Base-by-base conservation (phyloP, 352 stramenopile genomes). In the Pythium rhizo-oryzae region DNA sequence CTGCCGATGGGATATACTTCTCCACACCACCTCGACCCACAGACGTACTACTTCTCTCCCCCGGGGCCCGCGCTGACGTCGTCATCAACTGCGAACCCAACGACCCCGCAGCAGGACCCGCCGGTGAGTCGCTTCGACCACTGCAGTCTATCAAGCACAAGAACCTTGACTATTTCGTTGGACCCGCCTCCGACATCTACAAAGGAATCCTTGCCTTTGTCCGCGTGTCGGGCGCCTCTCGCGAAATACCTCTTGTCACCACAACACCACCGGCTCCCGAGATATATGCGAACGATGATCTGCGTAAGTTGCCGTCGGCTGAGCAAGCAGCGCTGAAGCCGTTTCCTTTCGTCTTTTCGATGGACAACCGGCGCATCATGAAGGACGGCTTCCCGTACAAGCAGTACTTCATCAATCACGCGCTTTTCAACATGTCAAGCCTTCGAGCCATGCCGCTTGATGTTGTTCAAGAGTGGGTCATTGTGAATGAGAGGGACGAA, bases 331-430 rank as follows among this genome's bases (percentile, higher is more conserved):
- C 75, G 24, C 53, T 67, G 0, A 28, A 75, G 19, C 74, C 79
- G 49, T 89, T 89, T 63, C 56, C 59, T 54, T 89, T 89, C 47
- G 76, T 82, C 60, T 91, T 88, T 64, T 80, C 82, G 0, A 87
- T 88, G 81, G 76, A 75, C 52, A 69, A 68, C 24, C 63, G 63
- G 21, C 70, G 66, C 25, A 19, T 54, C 9, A 53, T 78, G 67
- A 82, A 82, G 46, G 83, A 93, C 57, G 87, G 82, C 0, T 85
- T 89, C 60, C 71, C 68, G 65, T 93, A 93, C 79, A 90, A 87
- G 58, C 67, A 80, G 46, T 93, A 92, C 73, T 85, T 78, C 43
- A 84, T 96, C 62, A 93, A 95, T 71, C 75, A 81, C 58, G 65
- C 77, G 59, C 61, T 76, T 11, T 92, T 91, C 51, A 70, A 81